Evolutionary conservation across 2,329 filamentous ascomycete species (phyloP), one percentile per base, ranked within the genome.

Genomic region (Aspergillus bombycis): DNA sequence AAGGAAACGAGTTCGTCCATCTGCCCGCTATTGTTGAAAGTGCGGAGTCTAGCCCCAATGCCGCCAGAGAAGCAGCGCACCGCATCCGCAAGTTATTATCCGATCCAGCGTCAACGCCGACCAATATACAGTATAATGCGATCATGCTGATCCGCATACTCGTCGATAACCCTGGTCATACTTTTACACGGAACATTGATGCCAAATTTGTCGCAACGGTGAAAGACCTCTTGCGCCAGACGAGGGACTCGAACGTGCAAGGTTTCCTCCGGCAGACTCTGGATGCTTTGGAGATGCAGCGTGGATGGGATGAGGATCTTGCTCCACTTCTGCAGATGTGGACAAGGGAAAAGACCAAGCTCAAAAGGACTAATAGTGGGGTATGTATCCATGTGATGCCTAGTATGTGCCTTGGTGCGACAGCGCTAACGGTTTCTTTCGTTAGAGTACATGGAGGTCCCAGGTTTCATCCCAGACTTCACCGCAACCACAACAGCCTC

Each of bases 141-240:
- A 89, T 98, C 73, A 98, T 98, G 95, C 86, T 99, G 61, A 84
- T 96, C 70, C 90, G 94, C 65, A 99, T 99, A 73, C 83, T 99
- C 68, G 85, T 89, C 70, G 94, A 98, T 77, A 97, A 99, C 76
- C 95, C 95, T 0, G 94, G 94, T 34, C 85, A 86, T 59, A 93
- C 89, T 1, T 99, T 99, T 74, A 97, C 94, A n/a, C 87, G 91
- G 69, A 94, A 96, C 76, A 79, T 98, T 48, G 94, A 97, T 78
- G 85, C 89, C 73, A 92, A 92, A 72, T 98, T 97, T 74, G 87
- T 91, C 59, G 85, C 90, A 48, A 88, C 88, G 0, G 80, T 91
- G 19, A 94, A 94, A 79, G 86, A 91, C 48, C 79, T 97, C 63
- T 82, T 98, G 65, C 87, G 89, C 67, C 82, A 86, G 58, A 87